Evolutionary conservation across 2,329 filamentous ascomycete species (phyloP), one percentile per base, ranked within the genome.

Genomic region (Epichloe scottii): DNA sequence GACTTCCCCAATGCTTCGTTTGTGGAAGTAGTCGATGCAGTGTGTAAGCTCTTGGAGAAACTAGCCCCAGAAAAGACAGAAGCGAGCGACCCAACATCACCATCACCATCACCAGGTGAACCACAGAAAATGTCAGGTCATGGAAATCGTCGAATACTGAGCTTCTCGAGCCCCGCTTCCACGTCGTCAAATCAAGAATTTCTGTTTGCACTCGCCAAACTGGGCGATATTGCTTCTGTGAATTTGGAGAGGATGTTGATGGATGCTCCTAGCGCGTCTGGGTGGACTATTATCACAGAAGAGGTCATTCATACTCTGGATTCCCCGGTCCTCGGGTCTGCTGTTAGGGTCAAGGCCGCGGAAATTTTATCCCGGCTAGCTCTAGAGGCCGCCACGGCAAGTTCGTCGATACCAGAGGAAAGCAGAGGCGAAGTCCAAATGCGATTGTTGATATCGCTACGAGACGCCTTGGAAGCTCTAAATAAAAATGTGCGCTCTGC

Each of bases 1-100:
- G 90, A 96, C 58, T 97, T 95, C 60, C 88, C 89, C 0, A 89
- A 91, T 56, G 76, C 82, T 15, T 75, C 89, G 0, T 97, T 97
- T 59, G 71, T 85, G 5, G 80, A 87, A 55, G 81, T 97, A 10
- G 73, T 97, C 2, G 71, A 75, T 50, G 85, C 89, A 0, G 75
- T 95, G 4, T 89, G 89, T 60, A 74, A 77, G 44, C 72, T 96
- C 6, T 73, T 95, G 5, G 75, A 77, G 35, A 61, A 65, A 26
- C 61, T 59, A n/a, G 21, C 60, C 4, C 52, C 57, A 3, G 57
- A 62, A 8, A 60, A 56, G 17, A 8, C 49, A 1, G 63, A 60
- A 17, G 19, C 51, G 1, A 48, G 45, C 14, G 52, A 51, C 15
- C 53, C 56, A n/a, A 37, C 55, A 5, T 55, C 58, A 23, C 45